Conservation (phyloP, 73 alveolate genomes). For the Paramecium primaurelia region DNA sequence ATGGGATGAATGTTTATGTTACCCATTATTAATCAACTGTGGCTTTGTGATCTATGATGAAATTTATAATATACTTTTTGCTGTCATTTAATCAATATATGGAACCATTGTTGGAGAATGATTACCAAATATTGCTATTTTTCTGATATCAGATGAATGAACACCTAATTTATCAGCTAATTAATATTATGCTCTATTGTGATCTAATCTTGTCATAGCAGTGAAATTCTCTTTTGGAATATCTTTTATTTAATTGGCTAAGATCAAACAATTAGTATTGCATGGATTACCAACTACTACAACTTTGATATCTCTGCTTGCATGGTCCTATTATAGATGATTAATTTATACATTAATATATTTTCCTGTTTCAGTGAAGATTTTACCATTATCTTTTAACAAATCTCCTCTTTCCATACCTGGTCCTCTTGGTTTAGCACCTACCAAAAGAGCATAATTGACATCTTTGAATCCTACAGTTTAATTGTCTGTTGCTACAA, state of each 20-base stretch:
- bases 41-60: constrained; percentile 7
- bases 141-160: constrained; percentile 75
- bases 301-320: constrained; percentile 23
- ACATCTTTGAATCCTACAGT: constrained; percentile 94
- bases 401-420: constrained; percentile 99
- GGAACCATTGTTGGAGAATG: constrained; percentile 97
- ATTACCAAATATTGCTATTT: constrained; percentile 94
- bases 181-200: constrained; percentile 94
- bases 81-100: constrained; percentile 75
- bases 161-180: constrained; percentile 84
- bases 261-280: constrained; percentile 95
- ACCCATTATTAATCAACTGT: constrained; percentile 72
- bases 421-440: constrained; percentile 98
- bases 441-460: constrained; percentile 94
- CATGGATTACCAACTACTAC: constrained; percentile 99
- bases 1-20: constrained; percentile 85
- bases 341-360: constrained; percentile 50
- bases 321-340: neutral
- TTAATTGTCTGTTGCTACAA: constrained; percentile 83
- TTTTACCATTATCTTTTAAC: constrained; percentile 83
- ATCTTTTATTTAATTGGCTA: constrained; percentile 83
- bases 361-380: constrained; percentile 76
- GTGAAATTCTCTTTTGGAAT: constrained; percentile 96
- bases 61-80: constrained; percentile 60
- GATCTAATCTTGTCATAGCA: constrained; percentile 98